Evolutionary conservation across 108 stramenopile species (phyloP).

Genomic region (Stephanodiscus triporus): DNA sequence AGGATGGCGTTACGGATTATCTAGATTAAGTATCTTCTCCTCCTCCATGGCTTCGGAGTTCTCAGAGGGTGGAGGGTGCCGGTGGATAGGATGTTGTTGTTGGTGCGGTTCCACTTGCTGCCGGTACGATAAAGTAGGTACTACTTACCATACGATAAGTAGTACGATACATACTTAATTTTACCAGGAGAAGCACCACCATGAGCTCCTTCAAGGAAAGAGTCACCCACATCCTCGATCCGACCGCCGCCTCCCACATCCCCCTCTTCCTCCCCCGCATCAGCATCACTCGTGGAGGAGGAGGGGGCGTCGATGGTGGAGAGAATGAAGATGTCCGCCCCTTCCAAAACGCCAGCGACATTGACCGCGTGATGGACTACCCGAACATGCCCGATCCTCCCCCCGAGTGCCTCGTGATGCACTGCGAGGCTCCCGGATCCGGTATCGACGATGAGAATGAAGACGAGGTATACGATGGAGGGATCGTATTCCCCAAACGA

Average conservation of each 20-base stretch:
- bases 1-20: no score
- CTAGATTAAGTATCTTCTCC: no score
- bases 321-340: conserved; percentile 28
- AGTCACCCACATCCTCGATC: conserved; percentile 40
- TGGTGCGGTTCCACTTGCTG: no score
- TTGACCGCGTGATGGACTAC: conserved; percentile 81
- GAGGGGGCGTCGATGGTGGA: background rate
- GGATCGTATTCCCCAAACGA: conserved; percentile 66
- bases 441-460: conserved; percentile 32
- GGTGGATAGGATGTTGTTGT: no score
- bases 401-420: conserved; percentile 65
- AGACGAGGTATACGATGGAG: conserved; percentile 41
- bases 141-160: no score
- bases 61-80: no score
- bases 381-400: conserved; percentile 65
- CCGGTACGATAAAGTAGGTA: no score
- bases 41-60: no score
- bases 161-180: no score
- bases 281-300: background rate
- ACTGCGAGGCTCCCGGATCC: conserved; percentile 49
- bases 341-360: conserved; percentile 42
- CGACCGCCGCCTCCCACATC: conserved; percentile 35
- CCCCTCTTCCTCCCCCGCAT: conserved; percentile 42
- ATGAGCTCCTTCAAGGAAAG: conserved; percentile 36
- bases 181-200: no score